Conservation (phyloP, 2,329 filamentous ascomycete genomes). For the Hypoxylon sp. region DNA sequence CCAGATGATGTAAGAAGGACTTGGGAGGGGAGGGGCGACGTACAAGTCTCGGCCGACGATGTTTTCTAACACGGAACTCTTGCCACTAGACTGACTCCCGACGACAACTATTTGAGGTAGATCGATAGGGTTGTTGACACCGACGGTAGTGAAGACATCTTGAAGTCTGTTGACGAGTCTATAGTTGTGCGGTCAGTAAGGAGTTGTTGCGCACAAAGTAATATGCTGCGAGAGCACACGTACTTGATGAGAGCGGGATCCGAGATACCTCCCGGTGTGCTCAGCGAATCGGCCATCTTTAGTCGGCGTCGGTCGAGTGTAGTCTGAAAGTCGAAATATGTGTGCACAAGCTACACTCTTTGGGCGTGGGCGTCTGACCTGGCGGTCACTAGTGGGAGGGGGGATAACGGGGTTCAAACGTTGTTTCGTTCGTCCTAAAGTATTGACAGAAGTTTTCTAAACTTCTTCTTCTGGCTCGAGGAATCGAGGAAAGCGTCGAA, state of each 20-base stretch:
- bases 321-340: constrained; percentile 35
- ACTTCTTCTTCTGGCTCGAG: constrained; percentile 17
- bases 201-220: constrained; percentile 41
- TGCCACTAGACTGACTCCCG: constrained; percentile 98
- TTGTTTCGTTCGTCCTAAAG: constrained; percentile 17
- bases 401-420: constrained; percentile 23
- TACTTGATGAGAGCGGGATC: constrained; percentile 78
- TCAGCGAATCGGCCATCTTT: constrained; percentile 56
- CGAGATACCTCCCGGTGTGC: constrained; percentile 71
- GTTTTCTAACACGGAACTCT: constrained; percentile 98
- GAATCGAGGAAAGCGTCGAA: neutral
- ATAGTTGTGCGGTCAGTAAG: constrained; percentile 52
- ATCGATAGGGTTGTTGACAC: constrained; percentile 99
- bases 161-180: constrained; percentile 98
- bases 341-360: constrained; percentile 32
- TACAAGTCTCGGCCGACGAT: constrained; percentile 99
- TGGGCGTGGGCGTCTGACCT: constrained; percentile 21
- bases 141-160: constrained; percentile 98
- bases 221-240: constrained; percentile 51
- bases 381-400: constrained; percentile 20
- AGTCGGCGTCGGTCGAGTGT: constrained; percentile 14
- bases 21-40: constrained; percentile 58
- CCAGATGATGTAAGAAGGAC: constrained; percentile 8
- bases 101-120: constrained; percentile 98
- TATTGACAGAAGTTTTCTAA: constrained; percentile 17